Conservation (phyloP, 2,329 filamentous ascomycete genomes). For the Cyphellophora attinorum region DNA sequence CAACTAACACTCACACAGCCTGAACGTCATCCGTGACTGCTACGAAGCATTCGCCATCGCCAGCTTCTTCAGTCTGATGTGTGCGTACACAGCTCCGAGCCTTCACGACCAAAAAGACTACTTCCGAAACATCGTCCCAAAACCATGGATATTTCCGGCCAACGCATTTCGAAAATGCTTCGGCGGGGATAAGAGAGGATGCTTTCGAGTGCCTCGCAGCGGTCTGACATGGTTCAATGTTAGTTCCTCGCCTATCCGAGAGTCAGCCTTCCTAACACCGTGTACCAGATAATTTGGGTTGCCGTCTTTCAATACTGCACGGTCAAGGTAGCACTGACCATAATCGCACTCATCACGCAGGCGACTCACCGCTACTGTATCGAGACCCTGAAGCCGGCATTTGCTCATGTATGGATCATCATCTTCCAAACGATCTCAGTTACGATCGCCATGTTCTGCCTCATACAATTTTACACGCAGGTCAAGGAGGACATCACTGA, state of each 20-base stretch:
- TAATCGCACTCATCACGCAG: conserved; percentile 66
- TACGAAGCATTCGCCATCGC: conserved; percentile 86
- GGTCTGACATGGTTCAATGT: conserved; percentile 86
- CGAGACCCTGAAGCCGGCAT: conserved; percentile 64
- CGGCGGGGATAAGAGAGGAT: conserved; percentile 58
- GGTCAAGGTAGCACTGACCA: conserved; percentile 67
- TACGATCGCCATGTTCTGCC: conserved; percentile 76
- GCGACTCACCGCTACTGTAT: conserved; percentile 65
- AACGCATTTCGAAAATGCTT: conserved; percentile 62
- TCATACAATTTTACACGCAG: conserved; percentile 81
- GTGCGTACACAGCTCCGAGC: conserved; percentile 67
- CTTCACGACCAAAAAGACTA: conserved; percentile 74
- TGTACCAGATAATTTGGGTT: conserved; percentile 59
- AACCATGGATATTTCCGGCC: conserved; percentile 67
- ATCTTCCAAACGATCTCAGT: conserved; percentile 63
- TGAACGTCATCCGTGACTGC: conserved; percentile 69
- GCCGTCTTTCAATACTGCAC: conserved; percentile 81
- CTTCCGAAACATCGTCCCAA: conserved; percentile 61
- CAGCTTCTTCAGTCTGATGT: conserved; percentile 75
- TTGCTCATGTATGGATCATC: conserved; percentile 75
- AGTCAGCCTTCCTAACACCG: neutral
- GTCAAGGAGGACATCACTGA: conserved; percentile 58
- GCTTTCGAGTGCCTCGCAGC: conserved; percentile 64
- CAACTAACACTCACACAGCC: conserved; percentile 72
- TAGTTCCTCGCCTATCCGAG: neutral